Base-by-base conservation (phyloP, 352 stramenopile species). In the Pythium utonaiense region DNA sequence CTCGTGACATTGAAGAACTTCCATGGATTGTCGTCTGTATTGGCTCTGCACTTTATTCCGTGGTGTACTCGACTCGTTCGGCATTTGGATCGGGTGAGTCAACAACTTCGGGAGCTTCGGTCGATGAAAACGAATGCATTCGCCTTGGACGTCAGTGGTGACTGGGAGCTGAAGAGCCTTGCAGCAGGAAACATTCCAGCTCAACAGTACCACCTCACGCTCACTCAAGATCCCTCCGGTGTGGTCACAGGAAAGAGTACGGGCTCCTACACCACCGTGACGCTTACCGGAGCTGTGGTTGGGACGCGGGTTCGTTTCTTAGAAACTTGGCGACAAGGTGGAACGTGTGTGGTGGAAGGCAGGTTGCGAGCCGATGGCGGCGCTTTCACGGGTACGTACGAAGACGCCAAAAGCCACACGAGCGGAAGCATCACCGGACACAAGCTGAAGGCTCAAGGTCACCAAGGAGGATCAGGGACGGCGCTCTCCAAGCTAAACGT, bases 81-180 rank as follows among this genome's bases (percentile, higher is more conserved):
- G 47, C 79, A 70, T 21, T 74, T 95, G 36, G 84, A 93, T 59
- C 75, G 71, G 60, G 61, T 86, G 9, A 86, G 74, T 8, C 77
- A 86, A 61, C 69, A 60, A 19, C 57, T 91, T 54, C 69, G 75
- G 30, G 75, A 70, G 59, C 44, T 42, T 41, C 60, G 36, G 60
- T 67, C 19, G 28, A 60, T 53, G 40, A 77, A 59, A 62, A 62
- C 55, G 14, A 66, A 69, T 22, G 69, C 80, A 17, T 64, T 91
- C 41, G 64, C 77, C 8, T 55, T 94, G n/a, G 77, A 81, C 24
- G 76, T 95, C 27, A 82, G 68, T 53, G 86, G 86, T 31, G 85
- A 93, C 51, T 95, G 86, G 86, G 86, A 95, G 65, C 64, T 95
- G 25, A 95, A 92, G 47, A 94, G 84, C 54, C 89, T 93, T 78